Percentiles rank a stretch among this genome's conserved stretches.
These are phyloP conservation scores for Zizania palustris DNA, from an alignment of 202 grass and related monocot genomes.

Conservation along the genomic window DNA sequence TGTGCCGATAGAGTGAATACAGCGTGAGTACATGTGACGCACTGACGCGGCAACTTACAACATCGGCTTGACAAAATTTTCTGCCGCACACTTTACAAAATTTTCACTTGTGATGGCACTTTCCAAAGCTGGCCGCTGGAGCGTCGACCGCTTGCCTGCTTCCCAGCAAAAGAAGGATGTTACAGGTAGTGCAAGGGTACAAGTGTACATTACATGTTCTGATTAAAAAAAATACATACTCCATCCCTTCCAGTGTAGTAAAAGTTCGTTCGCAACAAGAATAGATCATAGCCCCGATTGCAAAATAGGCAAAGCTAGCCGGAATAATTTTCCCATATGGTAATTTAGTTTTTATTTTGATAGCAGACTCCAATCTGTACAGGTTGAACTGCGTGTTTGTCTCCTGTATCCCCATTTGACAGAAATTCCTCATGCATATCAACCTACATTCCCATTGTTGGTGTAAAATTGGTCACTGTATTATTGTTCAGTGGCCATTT, in stretches of 20 bases:
- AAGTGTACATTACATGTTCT: neutral
- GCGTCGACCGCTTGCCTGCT: neutral
- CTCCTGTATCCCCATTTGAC: neutral
- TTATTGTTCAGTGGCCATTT: conserved; percentile 48
- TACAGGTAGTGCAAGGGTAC: conserved; percentile 3
- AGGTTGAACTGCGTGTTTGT: neutral
- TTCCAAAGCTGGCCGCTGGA: neutral
- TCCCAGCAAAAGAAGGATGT: neutral
- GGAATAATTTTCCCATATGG: neutral
- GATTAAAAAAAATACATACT: neutral
- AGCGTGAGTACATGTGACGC: neutral
- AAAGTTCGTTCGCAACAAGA: conserved; percentile 1
- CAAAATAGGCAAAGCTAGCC: conserved; percentile 18
- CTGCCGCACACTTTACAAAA: conserved; percentile 4
- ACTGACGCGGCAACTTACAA: conserved; percentile 5
- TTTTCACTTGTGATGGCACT: conserved; percentile 3
- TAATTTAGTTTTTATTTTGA: neutral
- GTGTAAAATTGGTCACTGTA: conserved; percentile 32
- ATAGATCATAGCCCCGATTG: neutral
- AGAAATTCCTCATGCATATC: neutral
- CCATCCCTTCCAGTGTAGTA: neutral
- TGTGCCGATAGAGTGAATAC: neutral
- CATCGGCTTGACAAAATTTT: conserved; percentile 1
- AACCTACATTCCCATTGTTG: neutral
- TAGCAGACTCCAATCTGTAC: conserved; percentile 12